Base-by-base conservation (phyloP, 257 asterid genomes). In the Ilex asprella region DNA sequence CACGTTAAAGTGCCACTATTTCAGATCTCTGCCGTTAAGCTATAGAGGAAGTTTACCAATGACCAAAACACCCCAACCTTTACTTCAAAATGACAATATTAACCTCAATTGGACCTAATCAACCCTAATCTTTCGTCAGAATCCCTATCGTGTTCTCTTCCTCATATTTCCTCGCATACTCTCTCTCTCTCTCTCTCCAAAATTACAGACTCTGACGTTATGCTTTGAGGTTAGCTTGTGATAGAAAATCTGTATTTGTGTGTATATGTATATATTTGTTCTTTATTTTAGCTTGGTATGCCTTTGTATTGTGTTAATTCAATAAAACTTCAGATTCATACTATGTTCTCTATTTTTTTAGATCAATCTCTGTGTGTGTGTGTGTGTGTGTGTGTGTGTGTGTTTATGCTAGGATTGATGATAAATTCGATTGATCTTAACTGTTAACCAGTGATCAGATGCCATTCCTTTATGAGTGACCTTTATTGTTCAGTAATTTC, bases 41-140 rank as follows among this genome's bases (percentile, higher is more conserved):
- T 21, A 21, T 0, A 0, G 27, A 21, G 27, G 27, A 21, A 21
- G 27, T 21, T 21, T 21, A 0, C 27, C 27, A 21, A 80, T 61
- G 78, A 79, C 73, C 58, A 84, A 61, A 75, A 78, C 63, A 81
- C 82, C 66, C 84, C 79, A 2, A n/a, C 8, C 8, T 9, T 6
- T 6, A 50, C 55, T 44, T 32, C 10, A 41, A 56, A 70, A 55
- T 60, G 62, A 62, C 73, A 46, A 60, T 49, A 60, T 41, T 59
- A 29, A 29, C 74, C 72, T 70, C 69, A 49, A 59, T 30, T 53
- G 8, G 59, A 57, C 64, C 55, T 56, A 47, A 58, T 52, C 44
- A 46, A 15, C 78, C 75, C 79, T 54, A 53, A 54, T 62, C 63
- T 70, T 61, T 39, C 67, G 39, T 65, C 58, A 16, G 58, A 70